These are phyloP conservation scores for Dactylellina sp. DNA, from an alignment of 2,329 filamentous ascomycete genomes.

Conservation along the genomic window DNA sequence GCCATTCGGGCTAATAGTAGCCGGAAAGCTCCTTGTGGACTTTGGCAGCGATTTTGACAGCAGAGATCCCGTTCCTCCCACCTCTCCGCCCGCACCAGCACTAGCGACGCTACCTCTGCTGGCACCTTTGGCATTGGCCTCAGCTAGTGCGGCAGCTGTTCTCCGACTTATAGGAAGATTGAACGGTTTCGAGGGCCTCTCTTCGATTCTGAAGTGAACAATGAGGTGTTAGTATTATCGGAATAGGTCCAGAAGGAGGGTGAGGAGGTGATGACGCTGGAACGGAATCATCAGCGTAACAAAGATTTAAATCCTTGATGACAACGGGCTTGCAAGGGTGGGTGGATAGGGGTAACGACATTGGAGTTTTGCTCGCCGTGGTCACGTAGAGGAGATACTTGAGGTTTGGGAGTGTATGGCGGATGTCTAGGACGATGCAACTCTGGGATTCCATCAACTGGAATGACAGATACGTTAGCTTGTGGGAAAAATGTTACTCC, in stretches of 20 bases:
- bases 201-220: constrained; percentile 55
- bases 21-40: constrained; percentile 36
- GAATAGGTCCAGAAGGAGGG: constrained; percentile 36
- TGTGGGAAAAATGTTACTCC: neutral
- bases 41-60: constrained; percentile 44
- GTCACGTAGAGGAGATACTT: constrained; percentile 93
- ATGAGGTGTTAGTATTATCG: constrained; percentile 52
- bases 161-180: constrained; percentile 50
- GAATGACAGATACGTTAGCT: constrained; percentile 56
- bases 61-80: constrained; percentile 6
- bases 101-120: constrained; percentile 9
- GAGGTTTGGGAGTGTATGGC: constrained; percentile 91
- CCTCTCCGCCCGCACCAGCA: constrained; percentile 6
- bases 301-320: constrained; percentile 30
- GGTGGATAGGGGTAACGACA: constrained; percentile 51
- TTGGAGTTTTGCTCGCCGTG: constrained; percentile 74
- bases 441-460: constrained; percentile 73
- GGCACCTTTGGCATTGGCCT: constrained; percentile 27
- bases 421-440: constrained; percentile 84
- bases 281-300: constrained; percentile 23
- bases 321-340: constrained; percentile 44
- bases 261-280: constrained; percentile 21
- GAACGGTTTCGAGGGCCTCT: constrained; percentile 56
- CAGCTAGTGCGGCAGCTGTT: constrained; percentile 45
- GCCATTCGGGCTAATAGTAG: constrained; percentile 37